A percentile compares a stretch with the other conserved stretches of the same genome.
Conservation (phyloP, 2,329 filamentous ascomycete species). For the Hypoxylon sp. region DNA sequence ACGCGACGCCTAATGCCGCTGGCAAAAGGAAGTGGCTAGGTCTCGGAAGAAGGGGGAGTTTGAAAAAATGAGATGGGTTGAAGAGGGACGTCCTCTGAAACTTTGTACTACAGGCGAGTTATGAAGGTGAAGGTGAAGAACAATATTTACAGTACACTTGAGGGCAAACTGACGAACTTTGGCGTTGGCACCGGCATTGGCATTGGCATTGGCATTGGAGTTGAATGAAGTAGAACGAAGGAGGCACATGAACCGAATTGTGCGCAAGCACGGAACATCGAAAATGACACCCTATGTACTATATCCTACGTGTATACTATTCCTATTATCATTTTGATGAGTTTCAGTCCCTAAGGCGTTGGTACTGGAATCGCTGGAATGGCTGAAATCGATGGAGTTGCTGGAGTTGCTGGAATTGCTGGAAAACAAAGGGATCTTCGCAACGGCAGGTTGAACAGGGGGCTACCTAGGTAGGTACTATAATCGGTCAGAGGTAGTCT, state of each 20-base stretch:
- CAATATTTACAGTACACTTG: neutral
- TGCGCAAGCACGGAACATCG: constrained; percentile 33
- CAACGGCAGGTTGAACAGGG: constrained; percentile 1
- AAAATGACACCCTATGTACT: constrained; percentile 15
- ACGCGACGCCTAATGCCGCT: constrained; percentile 16
- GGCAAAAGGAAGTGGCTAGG: constrained; percentile 52
- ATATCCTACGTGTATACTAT: constrained; percentile 30
- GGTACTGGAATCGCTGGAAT: neutral
- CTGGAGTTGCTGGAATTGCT: neutral
- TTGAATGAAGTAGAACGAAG: neutral
- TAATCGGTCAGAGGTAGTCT: neutral
- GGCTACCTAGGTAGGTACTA: neutral
- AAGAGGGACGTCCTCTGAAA: constrained; percentile 22
- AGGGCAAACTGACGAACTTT: neutral
- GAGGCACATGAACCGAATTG: constrained; percentile 20
- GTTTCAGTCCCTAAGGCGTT: constrained; percentile 8
- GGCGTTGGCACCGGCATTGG: too few relatives aligned
- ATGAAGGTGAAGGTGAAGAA: neutral
- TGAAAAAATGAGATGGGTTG: constrained; percentile 48
- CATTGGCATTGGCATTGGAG: neutral
- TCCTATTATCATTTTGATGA: constrained; percentile 5
- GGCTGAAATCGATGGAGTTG: constrained; percentile 2
- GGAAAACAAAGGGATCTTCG: constrained; percentile 4
- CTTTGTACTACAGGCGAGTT: constrained; percentile 10
- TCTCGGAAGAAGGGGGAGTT: constrained; percentile 49